Conservation (phyloP, 371 early-diverging fungal species). For the Rhizomucor pusillus region DNA sequence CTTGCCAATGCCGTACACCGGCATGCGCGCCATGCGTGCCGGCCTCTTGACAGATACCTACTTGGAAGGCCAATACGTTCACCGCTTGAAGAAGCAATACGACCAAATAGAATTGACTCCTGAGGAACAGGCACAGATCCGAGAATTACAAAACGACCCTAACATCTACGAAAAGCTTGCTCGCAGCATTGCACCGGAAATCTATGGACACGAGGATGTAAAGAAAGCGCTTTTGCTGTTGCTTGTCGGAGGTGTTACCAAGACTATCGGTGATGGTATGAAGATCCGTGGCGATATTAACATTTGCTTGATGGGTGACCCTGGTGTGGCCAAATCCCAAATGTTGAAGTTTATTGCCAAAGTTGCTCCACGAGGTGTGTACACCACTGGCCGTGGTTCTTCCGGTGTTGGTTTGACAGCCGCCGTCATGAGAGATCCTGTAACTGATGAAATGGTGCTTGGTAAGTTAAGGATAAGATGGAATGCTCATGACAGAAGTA, state of each 20-base stretch:
- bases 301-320: constrained; percentile 98
- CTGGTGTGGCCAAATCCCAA: constrained; percentile 97
- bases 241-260: constrained; percentile 88
- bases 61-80: constrained; percentile 85
- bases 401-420: constrained; percentile 97
- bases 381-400: constrained; percentile 90
- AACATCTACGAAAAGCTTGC: constrained; percentile 87
- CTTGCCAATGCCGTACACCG: constrained; percentile 93
- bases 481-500: neutral
- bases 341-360: constrained; percentile 85
- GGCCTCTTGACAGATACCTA: constrained; percentile 97
- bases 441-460: constrained; percentile 86
- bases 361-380: constrained; percentile 89
- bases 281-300: constrained; percentile 95
- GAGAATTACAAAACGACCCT: constrained; percentile 63
- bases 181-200: constrained; percentile 94
- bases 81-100: constrained; percentile 87
- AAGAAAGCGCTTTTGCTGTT: constrained; percentile 91
- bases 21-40: constrained; percentile 89
- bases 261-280: constrained; percentile 88
- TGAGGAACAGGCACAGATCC: constrained; percentile 61
- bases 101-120: constrained; percentile 71
- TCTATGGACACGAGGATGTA: constrained; percentile 96
- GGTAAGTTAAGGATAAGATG: constrained; percentile 37
- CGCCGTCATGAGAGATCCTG: constrained; percentile 81